Conservation (phyloP, 371 early-diverging fungal species). For the Mucor irregularis region DNA sequence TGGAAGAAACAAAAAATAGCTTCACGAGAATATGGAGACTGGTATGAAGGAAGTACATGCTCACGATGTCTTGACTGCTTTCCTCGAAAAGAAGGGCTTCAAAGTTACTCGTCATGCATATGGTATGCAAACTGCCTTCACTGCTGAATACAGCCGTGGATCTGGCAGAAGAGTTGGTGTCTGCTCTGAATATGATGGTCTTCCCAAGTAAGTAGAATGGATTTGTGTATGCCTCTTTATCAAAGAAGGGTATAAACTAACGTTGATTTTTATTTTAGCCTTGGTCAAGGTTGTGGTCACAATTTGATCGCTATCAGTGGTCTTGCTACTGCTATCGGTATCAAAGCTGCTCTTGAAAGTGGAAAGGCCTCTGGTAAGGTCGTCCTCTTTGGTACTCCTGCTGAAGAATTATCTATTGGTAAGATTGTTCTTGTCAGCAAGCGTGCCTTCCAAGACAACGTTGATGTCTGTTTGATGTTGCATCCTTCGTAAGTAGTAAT, state of each 20-base stretch:
- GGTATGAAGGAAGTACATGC: constrained; percentile 61
- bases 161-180: constrained; percentile 49
- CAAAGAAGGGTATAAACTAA: neutral
- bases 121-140: constrained; percentile 64
- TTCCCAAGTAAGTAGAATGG: constrained; percentile 48
- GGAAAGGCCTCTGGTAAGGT: constrained; percentile 60
- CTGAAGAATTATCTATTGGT: constrained; percentile 75
- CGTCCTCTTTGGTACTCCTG: constrained; percentile 79
- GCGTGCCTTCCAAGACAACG: constrained; percentile 63
- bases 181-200: constrained; percentile 69
- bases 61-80: constrained; percentile 54
- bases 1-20: constrained; percentile 17
- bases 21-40: constrained; percentile 64
- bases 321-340: constrained; percentile 67
- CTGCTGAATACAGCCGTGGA: constrained; percentile 55
- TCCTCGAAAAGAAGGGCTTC: constrained; percentile 58
- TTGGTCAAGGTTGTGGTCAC: constrained; percentile 71
- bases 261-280: constrained; percentile 7
- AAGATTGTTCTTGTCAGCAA: constrained; percentile 70
- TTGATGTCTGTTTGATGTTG: constrained; percentile 78
- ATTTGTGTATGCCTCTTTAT: too few relatives aligned
- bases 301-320: constrained; percentile 73
- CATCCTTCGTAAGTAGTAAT: constrained; percentile 61
- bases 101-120: constrained; percentile 53
- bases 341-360: constrained; percentile 54